phyloP scores from a whole-genome alignment of 2,329 filamentous ascomycete genomes.

The Penicillium decumbens region DNA sequence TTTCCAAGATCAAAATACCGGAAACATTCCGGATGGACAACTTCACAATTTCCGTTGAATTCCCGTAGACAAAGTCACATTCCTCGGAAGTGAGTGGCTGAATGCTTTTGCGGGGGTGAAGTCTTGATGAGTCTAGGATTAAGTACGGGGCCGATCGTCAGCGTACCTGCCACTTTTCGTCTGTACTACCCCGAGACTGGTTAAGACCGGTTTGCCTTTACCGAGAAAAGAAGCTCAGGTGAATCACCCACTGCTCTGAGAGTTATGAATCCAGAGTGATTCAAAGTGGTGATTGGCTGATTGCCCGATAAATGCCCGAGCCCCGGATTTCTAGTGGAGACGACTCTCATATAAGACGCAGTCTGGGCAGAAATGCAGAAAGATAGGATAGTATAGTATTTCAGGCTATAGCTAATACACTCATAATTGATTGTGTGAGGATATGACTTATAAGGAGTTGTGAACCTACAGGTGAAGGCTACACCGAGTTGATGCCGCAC shows the following conservation, averaged over 20 bases:
- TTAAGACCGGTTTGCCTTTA: background rate
- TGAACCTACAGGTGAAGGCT: background rate
- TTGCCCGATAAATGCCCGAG: conserved; percentile 30
- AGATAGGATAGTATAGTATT: background rate
- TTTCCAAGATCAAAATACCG: conserved; percentile 1
- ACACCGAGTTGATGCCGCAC: background rate
- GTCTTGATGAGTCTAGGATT: conserved; percentile 1
- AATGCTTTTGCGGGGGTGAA: conserved; percentile 16
- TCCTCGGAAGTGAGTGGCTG: conserved; percentile 3
- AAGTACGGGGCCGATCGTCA: conserved; percentile 8
- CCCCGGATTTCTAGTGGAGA: background rate
- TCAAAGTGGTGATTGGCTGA: conserved; percentile 20
- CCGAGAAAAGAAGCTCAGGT: background rate
- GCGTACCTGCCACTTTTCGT: conserved; percentile 1
- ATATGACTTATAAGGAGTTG: background rate
- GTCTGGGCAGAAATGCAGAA: background rate
- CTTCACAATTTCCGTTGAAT: conserved; percentile 21
- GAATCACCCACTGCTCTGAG: background rate
- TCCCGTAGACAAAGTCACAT: conserved; percentile 11
- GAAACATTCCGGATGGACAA: conserved; percentile 3
- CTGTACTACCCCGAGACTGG: background rate
- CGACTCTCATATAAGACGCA: background rate
- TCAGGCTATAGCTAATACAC: background rate
- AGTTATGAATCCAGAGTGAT: background rate
- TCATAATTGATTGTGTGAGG: background rate